Evolutionary conservation across 225 moss, liverwort and hornwort genomes (phyloP), one percentile per base, ranked within the genome.

Genomic region (Bryum argenteum): DNA sequence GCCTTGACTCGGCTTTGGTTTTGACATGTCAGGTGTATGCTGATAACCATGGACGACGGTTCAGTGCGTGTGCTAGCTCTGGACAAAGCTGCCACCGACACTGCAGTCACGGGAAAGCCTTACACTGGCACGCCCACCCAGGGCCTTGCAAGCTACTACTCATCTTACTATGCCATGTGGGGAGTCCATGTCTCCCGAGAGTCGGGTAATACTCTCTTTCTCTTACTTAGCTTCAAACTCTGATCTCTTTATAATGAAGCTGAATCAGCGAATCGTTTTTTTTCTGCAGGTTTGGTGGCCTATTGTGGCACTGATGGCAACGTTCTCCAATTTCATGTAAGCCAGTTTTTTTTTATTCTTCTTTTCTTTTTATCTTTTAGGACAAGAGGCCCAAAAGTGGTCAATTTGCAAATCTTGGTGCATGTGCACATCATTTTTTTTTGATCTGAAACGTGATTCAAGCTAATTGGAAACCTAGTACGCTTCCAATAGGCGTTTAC

Each of bases 21-120:
- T 53, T 47, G 50, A 37, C 71, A 76, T 51, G 40, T 37, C 71
- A 97, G 97, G 85, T 98, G 92, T 76, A 79, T 98, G 66, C 65
- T 98, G 80, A 89, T 98, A 82, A 83, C 80, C n/a, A 83, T 98
- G 91, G 97, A 98, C 75, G 97, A 98, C 78, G 94, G 97, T 63
- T 94, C 94, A 52, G 74, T 98, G 48, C 94, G 97, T 33, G 74
- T 94, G 60, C 78, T 98, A 70, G 87, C 88, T 23, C 81, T 98
- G 51, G 91, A 92, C 69, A 92, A 91, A 80, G 82, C 94, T 50
- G 86, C 85, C 44, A 81, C 92, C 43, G 80, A 81, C 44, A 88
- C 90, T 62, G 86, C 86, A 71, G 83, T 88, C 61, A 91, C 91
- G 66, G 91, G 97, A 69, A 81, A 84, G 73, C 88, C 88, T 53